Evolutionary conservation across 2,329 filamentous ascomycete species (phyloP), one percentile per base, ranked within the genome.

Genomic region (Zelopaecilomyces penicillatus): DNA sequence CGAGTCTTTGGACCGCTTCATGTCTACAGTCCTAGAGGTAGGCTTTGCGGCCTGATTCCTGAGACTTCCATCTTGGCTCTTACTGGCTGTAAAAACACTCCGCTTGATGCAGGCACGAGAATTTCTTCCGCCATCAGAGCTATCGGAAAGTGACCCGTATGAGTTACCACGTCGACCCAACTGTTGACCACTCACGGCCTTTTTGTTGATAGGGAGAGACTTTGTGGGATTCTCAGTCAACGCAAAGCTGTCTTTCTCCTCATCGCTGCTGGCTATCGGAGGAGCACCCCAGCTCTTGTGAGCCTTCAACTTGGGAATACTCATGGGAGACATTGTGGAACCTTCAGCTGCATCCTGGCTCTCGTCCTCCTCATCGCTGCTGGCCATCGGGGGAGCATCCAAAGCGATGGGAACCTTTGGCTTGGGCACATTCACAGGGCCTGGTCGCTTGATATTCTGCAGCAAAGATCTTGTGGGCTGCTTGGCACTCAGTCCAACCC

Each of bases 91-190:
- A 19, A 70, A 71, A 9, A 30, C 46, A n/a, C 63, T 66, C 6
- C 49, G 51, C 33, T 50, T 57, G 28, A 71, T 69, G 42, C 58
- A 49, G 11, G 53, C 62, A 4, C 52, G 50, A n/a, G 47, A 45
- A 30, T 45, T 50, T 28, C 44, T 45, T 26, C 62, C 55, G 30
- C 61, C 55, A 26, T 53, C 56, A 3, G 60, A 63, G 40, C 55
- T 53, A 28, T 54, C 51, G 7, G 48, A 55, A 6, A 43, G 38
- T 8, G 46, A 32, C 5, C 31, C 11, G 30, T 39, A 37, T 11
- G 48, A 35, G 29, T 39, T 30, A 19, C 19, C 19, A 19, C 19
- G 19, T 19, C 19, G 19, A 19, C 19, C 19, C 19, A 19, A 19
- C 19, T 19, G 19, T 19, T 19, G 19, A 19, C 19, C 19, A 19